Conservation (phyloP, 352 stramenopile species). For the Phytopythium cucurbitacearum region DNA sequence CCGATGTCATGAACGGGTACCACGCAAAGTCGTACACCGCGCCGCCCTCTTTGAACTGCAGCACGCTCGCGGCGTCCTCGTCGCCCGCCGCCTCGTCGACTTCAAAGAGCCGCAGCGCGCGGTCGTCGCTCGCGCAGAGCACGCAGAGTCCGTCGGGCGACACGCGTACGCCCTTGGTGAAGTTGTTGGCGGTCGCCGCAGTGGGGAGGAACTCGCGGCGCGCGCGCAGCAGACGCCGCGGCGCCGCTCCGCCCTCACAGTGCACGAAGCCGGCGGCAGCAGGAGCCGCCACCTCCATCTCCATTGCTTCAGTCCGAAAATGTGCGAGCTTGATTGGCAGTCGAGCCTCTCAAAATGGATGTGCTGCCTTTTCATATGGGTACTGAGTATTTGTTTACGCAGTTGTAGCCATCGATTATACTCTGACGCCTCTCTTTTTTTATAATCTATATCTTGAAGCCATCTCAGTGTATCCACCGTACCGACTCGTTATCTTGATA, state of each 20-base stretch:
- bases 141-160: slow-evolving; percentile 85
- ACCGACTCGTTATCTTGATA: too few relatives aligned
- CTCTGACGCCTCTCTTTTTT: too few relatives aligned
- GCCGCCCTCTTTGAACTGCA: slow-evolving; percentile 72
- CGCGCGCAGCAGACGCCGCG: slow-evolving; percentile 12
- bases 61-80: slow-evolving; percentile 15
- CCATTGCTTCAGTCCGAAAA: too few relatives aligned
- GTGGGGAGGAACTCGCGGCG: slow-evolving; percentile 26
- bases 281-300: not conserved
- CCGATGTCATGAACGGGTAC: slow-evolving; percentile 86
- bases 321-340: not conserved
- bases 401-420: too few relatives aligned
- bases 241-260: not conserved
- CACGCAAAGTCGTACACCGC: slow-evolving; percentile 86
- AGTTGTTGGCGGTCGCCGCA: slow-evolving; percentile 45
- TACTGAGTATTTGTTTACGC: too few relatives aligned
- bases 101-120: slow-evolving; percentile 78
- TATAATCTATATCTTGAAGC: too few relatives aligned
- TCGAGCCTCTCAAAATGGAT: not conserved
- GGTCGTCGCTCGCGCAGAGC: slow-evolving; percentile 83
- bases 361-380: not conserved
- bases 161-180: slow-evolving; percentile 66
- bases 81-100: slow-evolving; percentile 5
- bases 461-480: too few relatives aligned
- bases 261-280: not conserved